Evolutionary conservation across 23 red algal species (phyloP), one percentile per base, ranked within the genome.

Genomic region (Gracilaria caudata): DNA sequence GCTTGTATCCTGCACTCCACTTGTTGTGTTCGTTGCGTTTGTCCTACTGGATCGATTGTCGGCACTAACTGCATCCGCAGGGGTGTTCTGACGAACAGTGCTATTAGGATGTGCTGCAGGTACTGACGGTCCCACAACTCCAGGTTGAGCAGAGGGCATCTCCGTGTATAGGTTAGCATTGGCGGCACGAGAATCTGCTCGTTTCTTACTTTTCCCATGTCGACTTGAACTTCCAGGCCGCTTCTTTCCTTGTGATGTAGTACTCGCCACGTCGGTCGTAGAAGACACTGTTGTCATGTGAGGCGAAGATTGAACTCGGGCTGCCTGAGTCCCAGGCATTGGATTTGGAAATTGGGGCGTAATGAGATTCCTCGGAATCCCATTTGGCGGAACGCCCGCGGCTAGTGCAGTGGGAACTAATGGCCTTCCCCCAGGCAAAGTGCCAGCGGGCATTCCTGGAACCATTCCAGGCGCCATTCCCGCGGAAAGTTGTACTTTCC

Each of bases 1-100:
- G 23, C 79, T 83, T 24, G 64, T 66, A 40, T 84, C 90, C 47
- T 93, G 90, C 26, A 84, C 74, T 49, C 75, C 68, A 26, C 80
- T 80, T 21, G 59, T 80, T 19, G 79, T 74, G 39, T 78, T 85
- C 32, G 79, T 85, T 20, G 79, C 90, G 68, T 79, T 79, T 35
- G 79, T 93, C 33, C 43, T 54, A 53, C 66, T 93, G 16, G 90
- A 83, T 56, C 79, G 37, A 64, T 80, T 86, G 73, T 93, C 90
- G 25, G 90, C 57, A 68, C 90, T 93, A 17, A 83, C n/a, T 45
- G 53, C 90, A 40, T 78, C 90, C 24, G 72, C 64, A 9, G 53
- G 38, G 24, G 80, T 61, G 44, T 19, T 66, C 43, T 33, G n/a
- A 13, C 88, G 79, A 51, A 49, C 79, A 19, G 75, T 60, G 35